Conservation (phyloP, 192 early-diverging fungal genomes). For the Coemansia furcata region DNA sequence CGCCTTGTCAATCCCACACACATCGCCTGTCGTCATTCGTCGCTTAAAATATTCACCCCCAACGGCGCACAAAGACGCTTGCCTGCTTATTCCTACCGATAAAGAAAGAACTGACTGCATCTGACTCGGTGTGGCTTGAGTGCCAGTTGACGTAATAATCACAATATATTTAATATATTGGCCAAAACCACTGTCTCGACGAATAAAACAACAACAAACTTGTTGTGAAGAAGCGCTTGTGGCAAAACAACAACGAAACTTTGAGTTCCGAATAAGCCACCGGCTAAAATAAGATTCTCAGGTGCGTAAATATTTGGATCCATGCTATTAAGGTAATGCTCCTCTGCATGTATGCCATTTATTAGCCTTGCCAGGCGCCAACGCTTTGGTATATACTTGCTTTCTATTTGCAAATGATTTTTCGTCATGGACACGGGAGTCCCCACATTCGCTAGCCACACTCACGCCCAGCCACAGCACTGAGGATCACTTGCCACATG, state of each 20-base stretch:
- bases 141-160: background rate
- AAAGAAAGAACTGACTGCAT: background rate
- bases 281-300: background rate
- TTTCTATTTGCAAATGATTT: background rate
- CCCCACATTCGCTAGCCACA: background rate
- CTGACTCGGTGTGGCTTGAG: background rate
- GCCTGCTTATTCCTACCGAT: background rate
- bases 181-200: background rate
- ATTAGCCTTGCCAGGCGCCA: background rate
- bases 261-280: background rate
- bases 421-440: background rate
- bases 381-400: background rate
- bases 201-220: background rate
- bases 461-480: background rate
- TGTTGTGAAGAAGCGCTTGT: background rate
- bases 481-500: conserved; percentile 1
- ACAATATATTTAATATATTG: background rate
- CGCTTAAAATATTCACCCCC: background rate
- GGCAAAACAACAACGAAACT: background rate
- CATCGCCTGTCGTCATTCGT: background rate
- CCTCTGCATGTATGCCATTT: background rate
- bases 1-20: background rate
- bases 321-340: background rate
- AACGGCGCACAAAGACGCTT: background rate
- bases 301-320: background rate